phyloP scores from a whole-genome alignment of 495 filamentous ascomycete species.

The Tuber brumale region DNA sequence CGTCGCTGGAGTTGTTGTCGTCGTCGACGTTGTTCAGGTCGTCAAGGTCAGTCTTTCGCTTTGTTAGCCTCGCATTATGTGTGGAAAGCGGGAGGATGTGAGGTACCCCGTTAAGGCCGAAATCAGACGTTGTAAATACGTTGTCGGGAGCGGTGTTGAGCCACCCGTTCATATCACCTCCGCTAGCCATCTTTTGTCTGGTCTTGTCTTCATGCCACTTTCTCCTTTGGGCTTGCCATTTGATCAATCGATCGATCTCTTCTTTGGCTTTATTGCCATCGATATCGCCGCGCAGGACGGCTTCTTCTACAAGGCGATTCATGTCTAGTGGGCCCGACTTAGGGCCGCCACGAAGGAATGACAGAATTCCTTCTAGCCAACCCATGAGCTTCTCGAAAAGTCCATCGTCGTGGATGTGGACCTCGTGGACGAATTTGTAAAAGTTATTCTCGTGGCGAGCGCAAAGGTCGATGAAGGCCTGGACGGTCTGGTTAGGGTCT shows the following conservation, averaged over 20 bases:
- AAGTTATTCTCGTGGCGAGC: conserved; percentile 91
- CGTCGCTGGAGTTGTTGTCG: conserved; percentile 56
- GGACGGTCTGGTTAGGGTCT: conserved; percentile 98
- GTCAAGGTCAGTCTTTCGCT: conserved; percentile 59
- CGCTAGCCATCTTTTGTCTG: conserved; percentile 94
- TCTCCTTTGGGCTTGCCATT: conserved; percentile 91
- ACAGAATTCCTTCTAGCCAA: conserved; percentile 95
- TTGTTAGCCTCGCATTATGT: neutral
- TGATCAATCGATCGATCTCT: conserved; percentile 77
- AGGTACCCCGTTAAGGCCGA: conserved; percentile 74
- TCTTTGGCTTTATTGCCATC: conserved; percentile 63
- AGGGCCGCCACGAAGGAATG: conserved; percentile 83
- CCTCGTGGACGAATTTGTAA: conserved; percentile 98
- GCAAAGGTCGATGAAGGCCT: conserved; percentile 95
- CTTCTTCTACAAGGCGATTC: conserved; percentile 81
- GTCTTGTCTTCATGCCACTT: conserved; percentile 98
- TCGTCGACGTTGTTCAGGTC: conserved; percentile 72
- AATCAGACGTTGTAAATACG: conserved; percentile 68
- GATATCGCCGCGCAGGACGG: conserved; percentile 58
- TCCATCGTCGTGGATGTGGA: conserved; percentile 95
- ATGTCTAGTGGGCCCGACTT: conserved; percentile 73
- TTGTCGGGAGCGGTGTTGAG: conserved; percentile 45
- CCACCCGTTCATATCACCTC: conserved; percentile 49
- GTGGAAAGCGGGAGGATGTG: neutral
- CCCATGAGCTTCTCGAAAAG: conserved; percentile 92